Percentiles rank a stretch among this genome's conserved stretches.
Conservation (phyloP, 2,329 filamentous ascomycete genomes). For the Plenodomus tracheiphilus region DNA sequence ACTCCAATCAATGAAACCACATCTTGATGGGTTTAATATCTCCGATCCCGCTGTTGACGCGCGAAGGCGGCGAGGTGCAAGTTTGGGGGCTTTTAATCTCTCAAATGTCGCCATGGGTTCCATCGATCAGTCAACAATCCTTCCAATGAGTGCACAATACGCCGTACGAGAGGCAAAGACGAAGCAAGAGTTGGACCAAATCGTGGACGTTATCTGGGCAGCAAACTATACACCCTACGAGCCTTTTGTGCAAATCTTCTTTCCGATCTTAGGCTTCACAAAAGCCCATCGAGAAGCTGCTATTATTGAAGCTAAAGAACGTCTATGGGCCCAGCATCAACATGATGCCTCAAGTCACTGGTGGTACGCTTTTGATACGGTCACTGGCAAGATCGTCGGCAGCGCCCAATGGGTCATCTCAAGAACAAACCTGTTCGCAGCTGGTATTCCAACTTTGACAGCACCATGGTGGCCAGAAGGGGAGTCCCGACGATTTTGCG, state of each 20-base stretch:
- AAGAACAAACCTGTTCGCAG: slow-evolving; percentile 33
- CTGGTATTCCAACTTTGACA: slow-evolving; percentile 26
- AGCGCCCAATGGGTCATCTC: slow-evolving; percentile 40
- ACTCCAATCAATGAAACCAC: slow-evolving; percentile 27
- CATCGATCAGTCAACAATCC: slow-evolving; percentile 13
- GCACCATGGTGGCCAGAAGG: slow-evolving; percentile 43
- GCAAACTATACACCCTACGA: slow-evolving; percentile 43
- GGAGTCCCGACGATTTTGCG: slow-evolving; percentile 38
- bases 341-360: slow-evolving; percentile 34
- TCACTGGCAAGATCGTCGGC: slow-evolving; percentile 26
- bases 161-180: slow-evolving; percentile 29
- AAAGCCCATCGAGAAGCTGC: slow-evolving; percentile 28
- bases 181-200: slow-evolving; percentile 33
- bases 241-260: slow-evolving; percentile 39
- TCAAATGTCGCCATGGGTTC: slow-evolving; percentile 27
- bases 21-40: slow-evolving; percentile 24
- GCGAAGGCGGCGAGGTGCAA: slow-evolving; percentile 18
- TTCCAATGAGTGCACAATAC: slow-evolving; percentile 24
- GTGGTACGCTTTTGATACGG: slow-evolving; percentile 34
- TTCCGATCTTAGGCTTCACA: slow-evolving; percentile 37
- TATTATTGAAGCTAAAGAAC: slow-evolving; percentile 32
- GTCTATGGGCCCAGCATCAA: slow-evolving; percentile 36
- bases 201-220: slow-evolving; percentile 40
- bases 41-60: slow-evolving; percentile 27
- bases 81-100: slow-evolving; percentile 14